phyloP scores from a whole-genome alignment of 2,329 filamentous ascomycete species.

The Chaetomiaceae sp. region DNA sequence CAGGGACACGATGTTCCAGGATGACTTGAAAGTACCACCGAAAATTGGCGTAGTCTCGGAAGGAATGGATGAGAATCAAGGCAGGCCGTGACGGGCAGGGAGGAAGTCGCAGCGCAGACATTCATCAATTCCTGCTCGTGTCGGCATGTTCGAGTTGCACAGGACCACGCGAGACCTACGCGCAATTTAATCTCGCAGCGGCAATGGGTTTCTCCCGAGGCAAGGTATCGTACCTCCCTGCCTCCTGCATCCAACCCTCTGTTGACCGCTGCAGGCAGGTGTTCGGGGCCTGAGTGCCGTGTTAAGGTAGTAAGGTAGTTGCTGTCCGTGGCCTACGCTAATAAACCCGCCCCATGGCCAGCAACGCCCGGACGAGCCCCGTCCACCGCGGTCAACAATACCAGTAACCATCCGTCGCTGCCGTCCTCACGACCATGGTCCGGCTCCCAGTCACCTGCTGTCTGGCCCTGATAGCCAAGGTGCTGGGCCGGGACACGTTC shows the following conservation, averaged over 20 bases:
- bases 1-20: too few relatives aligned
- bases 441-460: constrained; percentile 10
- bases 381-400: too few relatives aligned
- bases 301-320: background rate
- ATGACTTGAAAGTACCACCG: too few relatives aligned
- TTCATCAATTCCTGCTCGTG: background rate
- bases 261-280: background rate
- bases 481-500: constrained; percentile 15
- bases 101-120: background rate
- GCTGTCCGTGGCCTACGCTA: background rate
- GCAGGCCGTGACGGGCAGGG: too few relatives aligned
- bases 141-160: background rate
- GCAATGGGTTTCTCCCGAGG: background rate
- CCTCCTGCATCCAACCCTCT: background rate
- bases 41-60: too few relatives aligned
- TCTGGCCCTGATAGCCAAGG: constrained; percentile 7
- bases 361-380: background rate
- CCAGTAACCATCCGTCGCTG: background rate
- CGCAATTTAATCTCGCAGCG: constrained; percentile 2
- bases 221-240: too few relatives aligned
- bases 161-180: background rate
- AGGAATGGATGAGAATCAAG: too few relatives aligned
- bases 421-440: constrained; percentile 7
- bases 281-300: background rate
- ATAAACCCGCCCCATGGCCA: background rate